Evolutionary conservation across 2,329 filamentous ascomycete species (phyloP).

Genomic region (Fusarium sp.): DNA sequence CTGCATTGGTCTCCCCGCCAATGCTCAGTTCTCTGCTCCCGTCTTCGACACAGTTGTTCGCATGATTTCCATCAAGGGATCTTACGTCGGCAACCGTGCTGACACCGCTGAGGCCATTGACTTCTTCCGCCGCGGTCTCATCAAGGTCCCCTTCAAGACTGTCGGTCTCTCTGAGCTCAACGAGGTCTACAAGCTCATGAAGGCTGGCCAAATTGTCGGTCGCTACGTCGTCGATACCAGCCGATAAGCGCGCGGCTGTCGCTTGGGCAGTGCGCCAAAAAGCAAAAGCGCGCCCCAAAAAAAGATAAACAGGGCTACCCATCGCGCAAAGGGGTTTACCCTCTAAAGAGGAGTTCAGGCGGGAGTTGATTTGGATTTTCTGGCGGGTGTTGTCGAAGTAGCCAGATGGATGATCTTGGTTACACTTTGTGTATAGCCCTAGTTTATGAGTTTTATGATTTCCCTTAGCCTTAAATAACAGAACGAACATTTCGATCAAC

Average conservation of each 20-base stretch:
- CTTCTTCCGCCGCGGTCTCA: constrained; percentile 84
- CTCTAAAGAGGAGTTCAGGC: constrained; percentile 42
- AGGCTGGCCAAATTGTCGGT: constrained; percentile 76
- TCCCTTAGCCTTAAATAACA: constrained; percentile 39
- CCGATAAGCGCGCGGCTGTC: constrained; percentile 56
- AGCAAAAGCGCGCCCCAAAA: constrained; percentile 4
- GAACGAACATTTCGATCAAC: constrained; percentile 34
- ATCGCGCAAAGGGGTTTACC: constrained; percentile 36
- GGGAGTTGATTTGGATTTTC: constrained; percentile 41
- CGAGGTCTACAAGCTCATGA: constrained; percentile 81
- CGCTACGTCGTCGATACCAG: constrained; percentile 82
- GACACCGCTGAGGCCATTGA: constrained; percentile 91
- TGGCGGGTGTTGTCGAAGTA: constrained; percentile 39
- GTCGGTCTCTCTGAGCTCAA: constrained; percentile 83
- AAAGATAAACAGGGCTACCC: constrained; percentile 31
- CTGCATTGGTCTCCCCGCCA: constrained; percentile 87
- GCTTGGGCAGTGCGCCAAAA: constrained; percentile 20
- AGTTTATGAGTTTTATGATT: constrained; percentile 42
- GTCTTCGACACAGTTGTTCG: constrained; percentile 89
- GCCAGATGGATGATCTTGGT: constrained; percentile 36
- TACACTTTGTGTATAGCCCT: constrained; percentile 36
- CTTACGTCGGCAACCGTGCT: constrained; percentile 91
- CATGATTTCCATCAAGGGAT: constrained; percentile 93
- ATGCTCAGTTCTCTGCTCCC: constrained; percentile 81
- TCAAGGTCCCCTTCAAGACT: constrained; percentile 88